These are phyloP conservation scores for Lipomyces orientalis DNA, from an alignment of 805 yeast species.

Conservation along the genomic window DNA sequence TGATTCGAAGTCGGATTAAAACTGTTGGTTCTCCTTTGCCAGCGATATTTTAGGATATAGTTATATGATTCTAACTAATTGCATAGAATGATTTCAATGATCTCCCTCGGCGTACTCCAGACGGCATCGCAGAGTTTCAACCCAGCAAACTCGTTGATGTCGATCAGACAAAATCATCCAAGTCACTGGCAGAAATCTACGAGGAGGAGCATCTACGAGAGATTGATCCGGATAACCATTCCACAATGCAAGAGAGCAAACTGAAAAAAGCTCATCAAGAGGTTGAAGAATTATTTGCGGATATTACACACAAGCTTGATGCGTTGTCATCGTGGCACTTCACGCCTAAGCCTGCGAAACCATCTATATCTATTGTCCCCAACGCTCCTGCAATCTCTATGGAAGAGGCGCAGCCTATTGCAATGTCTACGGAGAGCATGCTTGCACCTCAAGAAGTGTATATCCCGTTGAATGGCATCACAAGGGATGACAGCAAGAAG, in stretches of 20 bases:
- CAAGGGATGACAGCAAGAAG: constrained; percentile 43
- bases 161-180: constrained; percentile 80
- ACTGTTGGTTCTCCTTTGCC: constrained; percentile 44
- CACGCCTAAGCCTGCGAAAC: constrained; percentile 87
- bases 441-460: constrained; percentile 96
- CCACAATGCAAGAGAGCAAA: constrained; percentile 64
- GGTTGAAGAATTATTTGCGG: constrained; percentile 66
- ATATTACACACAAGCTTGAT: constrained; percentile 74
- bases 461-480: constrained; percentile 46
- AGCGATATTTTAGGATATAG: constrained; percentile 21
- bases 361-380: constrained; percentile 78
- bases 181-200: constrained; percentile 88
- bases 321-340: constrained; percentile 93
- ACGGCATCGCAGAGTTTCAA: constrained; percentile 68
- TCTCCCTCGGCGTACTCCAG: constrained; percentile 71
- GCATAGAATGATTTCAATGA: constrained; percentile 71
- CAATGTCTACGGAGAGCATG: constrained; percentile 70
- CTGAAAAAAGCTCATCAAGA: constrained; percentile 77
- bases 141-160: constrained; percentile 64
- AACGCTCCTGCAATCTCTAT: constrained; percentile 80
- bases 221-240: constrained; percentile 50
- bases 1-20: constrained; percentile 81
- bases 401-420: constrained; percentile 97
- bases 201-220: constrained; percentile 72
- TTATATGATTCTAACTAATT: not conserved